Evolutionary conservation across 352 stramenopile species (phyloP), one percentile per base, ranked within the genome.

Genomic region (Globisporangium sylvaticum): DNA sequence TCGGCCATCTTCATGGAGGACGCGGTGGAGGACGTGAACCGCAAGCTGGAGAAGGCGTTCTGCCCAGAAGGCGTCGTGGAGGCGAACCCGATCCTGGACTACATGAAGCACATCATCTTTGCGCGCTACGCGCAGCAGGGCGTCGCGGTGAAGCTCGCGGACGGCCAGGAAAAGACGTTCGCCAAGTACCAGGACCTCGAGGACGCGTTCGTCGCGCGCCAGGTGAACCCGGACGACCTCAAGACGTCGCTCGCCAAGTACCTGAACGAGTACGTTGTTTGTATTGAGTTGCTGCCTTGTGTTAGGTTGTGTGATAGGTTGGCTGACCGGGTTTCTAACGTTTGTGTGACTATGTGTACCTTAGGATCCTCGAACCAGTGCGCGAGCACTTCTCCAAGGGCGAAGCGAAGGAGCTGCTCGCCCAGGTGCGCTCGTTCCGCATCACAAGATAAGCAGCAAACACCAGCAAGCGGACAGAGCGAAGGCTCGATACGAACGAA

Each of bases 1-100:
- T 98, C 87, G 57, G 92, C 92, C 22, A 98, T 99, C 68, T 99
- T 99, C 77, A 99, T 99, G 98, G 98, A 99, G 73, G 97, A 99
- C 78, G 88, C 89, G 2, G 82, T 75, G 1, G 94, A 96, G 55
- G 94, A 98, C 73, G 95, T 98, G 34, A 96, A 97, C 73, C 92
- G 88, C 69, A 99, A 99, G 86, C 97, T 99, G 67, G 98, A 98
- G 72, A 99, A 99, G 72, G 97, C 97, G 7, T 99, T 98, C 71
- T 99, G 98, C 65, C 97, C 93, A 0, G 88, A 91, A 24, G 87
- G 85, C 22, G 71, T 94, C 24, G 87, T 96, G 24, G 88, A 96
- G 59, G 85, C 77, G 50, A 99, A 99, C 87, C 97, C 97, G 56
- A 98, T 98, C 73, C 79, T 99, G 22, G 97, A 99, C 76, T 99